These are phyloP conservation scores for Bolboschoenus planiculmis DNA, from an alignment of 176 grass and related monocot species.

Conservation along the genomic window DNA sequence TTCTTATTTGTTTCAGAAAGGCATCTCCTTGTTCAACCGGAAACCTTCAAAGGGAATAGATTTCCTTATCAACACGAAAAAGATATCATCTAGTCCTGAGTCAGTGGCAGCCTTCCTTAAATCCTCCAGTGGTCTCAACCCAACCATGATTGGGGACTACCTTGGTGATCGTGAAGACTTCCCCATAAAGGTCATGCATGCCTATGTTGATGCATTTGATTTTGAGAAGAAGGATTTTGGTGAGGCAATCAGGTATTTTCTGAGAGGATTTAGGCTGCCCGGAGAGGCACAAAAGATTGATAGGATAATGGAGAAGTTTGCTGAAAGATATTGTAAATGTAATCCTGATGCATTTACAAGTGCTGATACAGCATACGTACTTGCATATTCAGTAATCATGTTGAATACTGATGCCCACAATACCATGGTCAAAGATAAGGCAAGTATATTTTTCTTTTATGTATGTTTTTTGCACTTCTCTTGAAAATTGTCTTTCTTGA, in stretches of 20 bases:
- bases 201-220: conserved; percentile 85
- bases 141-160: conserved; percentile 86
- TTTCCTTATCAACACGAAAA: conserved; percentile 80
- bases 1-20: conserved; percentile 61
- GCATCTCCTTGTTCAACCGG: conserved; percentile 82
- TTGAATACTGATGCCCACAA: conserved; percentile 97
- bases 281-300: conserved; percentile 99
- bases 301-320: conserved; percentile 98
- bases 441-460: conserved; percentile 16
- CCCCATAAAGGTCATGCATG: conserved; percentile 95
- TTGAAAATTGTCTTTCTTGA: not conserved
- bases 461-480: not conserved
- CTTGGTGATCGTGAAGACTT: conserved; percentile 94
- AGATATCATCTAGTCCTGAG: conserved; percentile 67
- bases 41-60: conserved; percentile 97
- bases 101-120: conserved; percentile 81
- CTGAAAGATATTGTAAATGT: conserved; percentile 92
- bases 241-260: conserved; percentile 86
- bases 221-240: conserved; percentile 87
- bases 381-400: conserved; percentile 98
- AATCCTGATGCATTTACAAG: conserved; percentile 77
- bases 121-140: conserved; percentile 66
- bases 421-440: conserved; percentile 94
- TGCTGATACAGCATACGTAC: conserved; percentile 97
- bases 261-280: conserved; percentile 85